A percentile compares a stretch with the other conserved stretches of the same genome.
phyloP scores from a whole-genome alignment of 140 eudicot species.

The Flaveria floridana region DNA sequence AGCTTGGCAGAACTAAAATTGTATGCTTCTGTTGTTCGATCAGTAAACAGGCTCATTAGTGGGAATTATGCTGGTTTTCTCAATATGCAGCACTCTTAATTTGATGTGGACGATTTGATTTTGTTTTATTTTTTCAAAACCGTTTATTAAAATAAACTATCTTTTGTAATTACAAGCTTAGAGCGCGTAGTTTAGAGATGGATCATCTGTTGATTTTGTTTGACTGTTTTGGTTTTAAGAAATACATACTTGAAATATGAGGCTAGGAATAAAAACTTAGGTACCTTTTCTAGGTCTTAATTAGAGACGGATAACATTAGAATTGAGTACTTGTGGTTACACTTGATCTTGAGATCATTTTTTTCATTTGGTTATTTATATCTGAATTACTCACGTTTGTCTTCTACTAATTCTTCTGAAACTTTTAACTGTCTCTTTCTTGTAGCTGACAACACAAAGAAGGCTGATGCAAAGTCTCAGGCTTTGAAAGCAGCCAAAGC shows the following conservation, averaged over 20 bases:
- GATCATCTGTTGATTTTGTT: not conserved
- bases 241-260: not conserved
- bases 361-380: not conserved
- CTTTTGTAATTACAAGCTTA: not conserved
- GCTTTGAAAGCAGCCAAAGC: slow-evolving; percentile 63
- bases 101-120: not conserved
- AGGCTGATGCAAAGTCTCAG: slow-evolving; percentile 58
- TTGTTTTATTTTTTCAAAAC: not conserved
- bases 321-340: not conserved
- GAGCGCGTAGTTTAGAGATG: not conserved
- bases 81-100: not conserved
- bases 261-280: not conserved
- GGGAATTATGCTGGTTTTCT: not conserved
- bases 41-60: not conserved
- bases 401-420: not conserved
- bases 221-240: not conserved
- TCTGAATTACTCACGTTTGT: not conserved
- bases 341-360: not conserved
- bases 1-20: too few relatives aligned
- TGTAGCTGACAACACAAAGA: slow-evolving; percentile 44
- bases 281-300: not conserved
- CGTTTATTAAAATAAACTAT: not conserved
- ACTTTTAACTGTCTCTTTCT: not conserved
- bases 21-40: not conserved
- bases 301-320: not conserved